Evolutionary conservation across 768 basidiomycete genomes (phyloP).

Genomic region (Tricholoma matsutake): DNA sequence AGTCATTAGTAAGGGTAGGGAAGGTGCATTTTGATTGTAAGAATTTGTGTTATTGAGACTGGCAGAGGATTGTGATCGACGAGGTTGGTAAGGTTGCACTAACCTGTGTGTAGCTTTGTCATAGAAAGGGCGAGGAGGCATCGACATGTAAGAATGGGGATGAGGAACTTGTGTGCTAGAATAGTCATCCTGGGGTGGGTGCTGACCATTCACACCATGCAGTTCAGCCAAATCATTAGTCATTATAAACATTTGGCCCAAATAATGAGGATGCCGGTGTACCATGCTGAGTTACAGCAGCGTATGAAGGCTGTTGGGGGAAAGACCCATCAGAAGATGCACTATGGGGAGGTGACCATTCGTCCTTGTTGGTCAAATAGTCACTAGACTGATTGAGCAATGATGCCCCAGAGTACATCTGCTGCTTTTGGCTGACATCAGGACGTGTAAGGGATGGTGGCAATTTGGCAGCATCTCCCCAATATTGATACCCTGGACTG

Average conservation of each 20-base stretch:
- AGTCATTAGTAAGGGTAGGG: slow-evolving; percentile 25
- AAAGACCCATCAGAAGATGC: slow-evolving; percentile 16
- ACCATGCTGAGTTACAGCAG: not conserved
- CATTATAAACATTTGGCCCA: slow-evolving; percentile 4
- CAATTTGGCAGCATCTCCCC: slow-evolving; percentile 18
- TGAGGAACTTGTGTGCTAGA: slow-evolving; percentile 23
- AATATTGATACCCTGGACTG: slow-evolving; percentile 27
- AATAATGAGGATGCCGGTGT: slow-evolving; percentile 2
- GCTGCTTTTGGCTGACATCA: slow-evolving; percentile 24
- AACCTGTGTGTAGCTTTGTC: slow-evolving; percentile 12
- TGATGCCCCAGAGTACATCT: slow-evolving; percentile 11
- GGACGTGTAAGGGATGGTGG: slow-evolving; percentile 17
- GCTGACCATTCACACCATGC: slow-evolving; percentile 8
- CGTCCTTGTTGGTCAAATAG: slow-evolving; percentile 5
- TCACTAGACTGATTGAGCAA: slow-evolving; percentile 10
- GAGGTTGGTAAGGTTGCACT: slow-evolving; percentile 16
- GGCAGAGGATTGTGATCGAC: slow-evolving; percentile 8
- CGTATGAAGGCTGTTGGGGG: slow-evolving; percentile 10
- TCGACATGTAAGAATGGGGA: slow-evolving; percentile 25
- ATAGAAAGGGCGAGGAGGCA: slow-evolving; percentile 24
- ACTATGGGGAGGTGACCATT: slow-evolving; percentile 21
- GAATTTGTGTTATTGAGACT: slow-evolving; percentile 4
- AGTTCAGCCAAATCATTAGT: slow-evolving; percentile 9
- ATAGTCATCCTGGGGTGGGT: slow-evolving; percentile 15
- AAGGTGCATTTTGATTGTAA: not conserved